phyloP scores from a whole-genome alignment of 495 filamentous ascomycete genomes.

The Pseudomonodictys pantanalensis region DNA sequence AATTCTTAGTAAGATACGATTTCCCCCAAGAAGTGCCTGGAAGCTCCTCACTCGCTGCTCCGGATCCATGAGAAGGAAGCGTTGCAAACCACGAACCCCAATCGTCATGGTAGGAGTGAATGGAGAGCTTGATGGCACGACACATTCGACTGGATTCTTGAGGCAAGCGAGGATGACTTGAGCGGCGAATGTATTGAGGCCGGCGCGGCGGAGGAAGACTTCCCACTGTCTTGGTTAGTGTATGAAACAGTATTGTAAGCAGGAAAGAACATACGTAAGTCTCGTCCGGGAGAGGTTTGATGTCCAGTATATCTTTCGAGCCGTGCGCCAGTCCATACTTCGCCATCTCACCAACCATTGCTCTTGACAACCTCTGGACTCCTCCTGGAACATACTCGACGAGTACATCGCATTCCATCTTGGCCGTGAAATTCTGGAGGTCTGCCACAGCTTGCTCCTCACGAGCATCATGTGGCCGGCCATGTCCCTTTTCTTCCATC shows the following conservation, averaged over 20 bases:
- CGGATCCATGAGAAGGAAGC: constrained; percentile 56
- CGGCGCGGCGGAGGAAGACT: constrained; percentile 65
- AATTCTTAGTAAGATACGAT: constrained; percentile 52
- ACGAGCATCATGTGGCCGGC: constrained; percentile 36
- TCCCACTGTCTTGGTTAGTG: constrained; percentile 55
- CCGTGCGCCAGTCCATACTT: constrained; percentile 30
- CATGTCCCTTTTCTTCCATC: constrained; percentile 6
- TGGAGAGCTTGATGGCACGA: neutral
- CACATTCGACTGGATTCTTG: constrained; percentile 33
- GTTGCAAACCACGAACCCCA: constrained; percentile 43
- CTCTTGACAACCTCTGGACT: constrained; percentile 54
- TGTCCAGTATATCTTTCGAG: constrained; percentile 23
- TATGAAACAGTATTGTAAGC: neutral
- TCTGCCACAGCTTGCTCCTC: constrained; percentile 55
- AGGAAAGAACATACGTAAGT: constrained; percentile 31
- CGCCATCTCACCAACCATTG: constrained; percentile 53
- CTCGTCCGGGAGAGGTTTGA: constrained; percentile 43
- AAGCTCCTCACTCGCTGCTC: constrained; percentile 45
- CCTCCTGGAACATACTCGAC: constrained; percentile 59
- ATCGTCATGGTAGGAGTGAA: neutral
- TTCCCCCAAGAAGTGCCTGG: constrained; percentile 50
- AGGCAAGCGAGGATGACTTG: constrained; percentile 61
- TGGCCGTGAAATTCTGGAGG: constrained; percentile 52
- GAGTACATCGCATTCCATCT: constrained; percentile 44
- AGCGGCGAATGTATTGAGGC: constrained; percentile 79